Percentiles rank a stretch among this genome's conserved stretches.
Conservation (phyloP, 176 grass and related monocot genomes). For the Bolboschoenus planiculmis region DNA sequence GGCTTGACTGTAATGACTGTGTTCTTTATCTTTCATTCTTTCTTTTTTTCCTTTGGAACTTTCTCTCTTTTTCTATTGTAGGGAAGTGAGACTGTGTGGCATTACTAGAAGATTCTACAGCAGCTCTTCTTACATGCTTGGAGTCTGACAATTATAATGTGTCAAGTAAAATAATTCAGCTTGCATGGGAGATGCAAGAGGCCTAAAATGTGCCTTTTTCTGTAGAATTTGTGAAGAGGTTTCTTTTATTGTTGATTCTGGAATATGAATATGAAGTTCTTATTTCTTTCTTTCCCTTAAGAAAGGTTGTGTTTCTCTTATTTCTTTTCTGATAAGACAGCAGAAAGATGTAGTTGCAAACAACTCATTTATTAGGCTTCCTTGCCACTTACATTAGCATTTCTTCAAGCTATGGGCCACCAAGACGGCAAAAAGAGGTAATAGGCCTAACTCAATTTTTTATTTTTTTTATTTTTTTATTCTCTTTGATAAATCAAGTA, state of each 20-base stretch:
- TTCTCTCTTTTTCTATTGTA: slow-evolving; percentile 12
- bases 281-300: not conserved
- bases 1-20: not conserved
- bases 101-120: slow-evolving; percentile 68
- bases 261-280: not conserved
- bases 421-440: slow-evolving; percentile 77
- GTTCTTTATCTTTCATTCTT: slow-evolving; percentile 20
- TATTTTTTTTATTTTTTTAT: not conserved
- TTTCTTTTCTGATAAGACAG: slow-evolving; percentile 84
- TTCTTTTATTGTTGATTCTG: slow-evolving; percentile 15
- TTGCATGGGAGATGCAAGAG: slow-evolving; percentile 65
- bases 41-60: slow-evolving; percentile 20
- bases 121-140: slow-evolving; percentile 72
- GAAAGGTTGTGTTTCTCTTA: not conserved
- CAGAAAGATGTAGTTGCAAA: slow-evolving; percentile 71
- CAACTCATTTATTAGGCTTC: slow-evolving; percentile 58
- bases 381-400: slow-evolving; percentile 78
- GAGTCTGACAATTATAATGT: slow-evolving; percentile 61
- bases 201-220: slow-evolving; percentile 82
- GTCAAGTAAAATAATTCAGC: slow-evolving; percentile 41
- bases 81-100: slow-evolving; percentile 61
- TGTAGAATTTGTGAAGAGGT: slow-evolving; percentile 99
- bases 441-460: not conserved
- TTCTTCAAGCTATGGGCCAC: slow-evolving; percentile 73
- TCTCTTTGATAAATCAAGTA: not conserved